Percentiles rank a stretch among this genome's conserved stretches.
Conservation (phyloP, 2,329 filamentous ascomycete genomes). For the Venturiaceae sp. region DNA sequence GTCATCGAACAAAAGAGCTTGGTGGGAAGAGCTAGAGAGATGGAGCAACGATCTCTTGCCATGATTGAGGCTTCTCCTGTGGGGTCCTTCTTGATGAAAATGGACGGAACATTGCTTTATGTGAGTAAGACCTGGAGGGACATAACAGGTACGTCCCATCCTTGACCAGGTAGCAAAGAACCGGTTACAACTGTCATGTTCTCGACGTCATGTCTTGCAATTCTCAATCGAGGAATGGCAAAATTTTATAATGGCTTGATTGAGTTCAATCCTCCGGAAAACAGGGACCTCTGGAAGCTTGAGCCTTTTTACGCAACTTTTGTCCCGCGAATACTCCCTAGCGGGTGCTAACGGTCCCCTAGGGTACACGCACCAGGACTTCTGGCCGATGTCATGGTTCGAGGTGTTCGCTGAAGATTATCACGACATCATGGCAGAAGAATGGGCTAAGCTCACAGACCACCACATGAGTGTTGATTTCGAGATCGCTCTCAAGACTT, state of each 20-base stretch:
- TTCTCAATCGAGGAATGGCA: too few relatives aligned
- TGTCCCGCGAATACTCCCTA: too few relatives aligned
- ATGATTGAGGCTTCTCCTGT: constrained; percentile 32
- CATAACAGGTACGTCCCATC: neutral
- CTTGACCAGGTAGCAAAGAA: neutral
- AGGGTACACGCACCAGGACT: neutral
- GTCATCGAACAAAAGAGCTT: constrained; percentile 59
- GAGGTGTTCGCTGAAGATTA: neutral
- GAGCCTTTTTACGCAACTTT: too few relatives aligned
- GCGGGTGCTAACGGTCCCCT: too few relatives aligned
- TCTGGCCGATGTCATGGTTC: constrained; percentile 1
- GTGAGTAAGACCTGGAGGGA: neutral
- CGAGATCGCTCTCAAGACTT: neutral
- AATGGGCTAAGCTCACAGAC: neutral
- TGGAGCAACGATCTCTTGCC: constrained; percentile 33
- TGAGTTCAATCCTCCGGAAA: too few relatives aligned
- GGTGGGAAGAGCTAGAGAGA: constrained; percentile 56
- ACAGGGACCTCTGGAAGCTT: too few relatives aligned
- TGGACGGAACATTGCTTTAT: neutral
- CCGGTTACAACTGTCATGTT: neutral
- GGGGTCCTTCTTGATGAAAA: constrained; percentile 49
- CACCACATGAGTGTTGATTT: neutral
- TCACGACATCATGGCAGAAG: neutral
- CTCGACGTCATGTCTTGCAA: neutral
- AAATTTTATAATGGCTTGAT: too few relatives aligned